Evolutionary conservation across 1,284 basidiomycete species (phyloP).

Genomic region (Apiotrichum veenhuisii): DNA sequence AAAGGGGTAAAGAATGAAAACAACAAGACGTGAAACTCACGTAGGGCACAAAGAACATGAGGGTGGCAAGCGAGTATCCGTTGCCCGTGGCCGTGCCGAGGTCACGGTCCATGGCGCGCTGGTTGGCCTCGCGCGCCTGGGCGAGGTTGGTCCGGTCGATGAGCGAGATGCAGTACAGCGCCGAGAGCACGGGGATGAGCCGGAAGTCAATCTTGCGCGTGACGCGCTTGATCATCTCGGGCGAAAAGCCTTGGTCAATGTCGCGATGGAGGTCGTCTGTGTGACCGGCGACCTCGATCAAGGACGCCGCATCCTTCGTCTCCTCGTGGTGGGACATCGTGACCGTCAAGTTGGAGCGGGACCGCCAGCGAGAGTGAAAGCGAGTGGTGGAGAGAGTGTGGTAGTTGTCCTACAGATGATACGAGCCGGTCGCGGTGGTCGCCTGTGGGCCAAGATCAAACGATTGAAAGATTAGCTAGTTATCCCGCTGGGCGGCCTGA

Average conservation of each 20-base stretch:
- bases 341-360: too few relatives aligned
- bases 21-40: slow-evolving; percentile 14
- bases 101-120: slow-evolving; percentile 24
- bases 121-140: slow-evolving; percentile 13
- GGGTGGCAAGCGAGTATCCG: slow-evolving; percentile 43
- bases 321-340: too few relatives aligned
- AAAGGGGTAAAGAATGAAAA: not conserved
- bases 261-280: not conserved
- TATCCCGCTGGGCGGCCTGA: too few relatives aligned
- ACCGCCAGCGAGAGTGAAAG: too few relatives aligned
- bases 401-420: too few relatives aligned
- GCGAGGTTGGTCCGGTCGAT: slow-evolving; percentile 27
- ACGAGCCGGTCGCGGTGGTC: too few relatives aligned
- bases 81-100: slow-evolving; percentile 33
- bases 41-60: slow-evolving; percentile 46
- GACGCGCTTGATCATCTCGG: not conserved
- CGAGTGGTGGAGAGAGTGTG: too few relatives aligned
- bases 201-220: slow-evolving; percentile 11
- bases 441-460: too few relatives aligned
- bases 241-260: slow-evolving; percentile 8
- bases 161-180: slow-evolving; percentile 14
- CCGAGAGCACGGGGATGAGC: slow-evolving; percentile 10
- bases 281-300: not conserved
- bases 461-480: too few relatives aligned
- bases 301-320: too few relatives aligned